Base-by-base conservation (phyloP, 768 basidiomycete species). In the Naganishia onofrii region DNA sequence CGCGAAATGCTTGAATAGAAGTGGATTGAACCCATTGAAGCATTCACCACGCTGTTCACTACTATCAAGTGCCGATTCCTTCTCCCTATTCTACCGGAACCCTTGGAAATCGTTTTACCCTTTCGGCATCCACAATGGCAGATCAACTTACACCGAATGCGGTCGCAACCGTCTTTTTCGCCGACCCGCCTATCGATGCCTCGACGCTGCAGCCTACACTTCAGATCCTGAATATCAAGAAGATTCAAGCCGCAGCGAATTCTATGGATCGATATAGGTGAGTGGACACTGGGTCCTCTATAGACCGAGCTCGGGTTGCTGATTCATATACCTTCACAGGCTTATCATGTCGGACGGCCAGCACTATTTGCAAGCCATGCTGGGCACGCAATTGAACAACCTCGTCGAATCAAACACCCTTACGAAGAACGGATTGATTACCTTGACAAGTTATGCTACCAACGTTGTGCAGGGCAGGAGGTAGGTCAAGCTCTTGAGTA, bases 341-440 rank as follows among this genome's bases (percentile, higher is more conserved):
- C 85, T 95, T 70, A 91, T 97, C 80, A 83, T 97, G 48, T 95
- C 93, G 0, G 95, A 98, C 81, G 93, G 95, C 48, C 83, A 84
- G 23, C 82, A 90, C 73, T 96, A 90, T 79, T 84, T 90, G 57
- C 96, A 97, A 80, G 88, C 90, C 29, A 97, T 99, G 96, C 84
- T 98, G 38, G 91, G 93, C 5, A 97, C 94, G 0, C 90, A 92
- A 76, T 85, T 93, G 54, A 97, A 97, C 76, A 72, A 83, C 8
- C 82, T 92, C 73, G 88, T 94, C 17, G 85, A 88, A 19, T 83
- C 87, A 0, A 86, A 87, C 7, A 76, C 82, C 0, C 83, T 97
- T 38, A 81, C 82, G 44, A 91, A 88, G 76, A 84, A 90, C 76
- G 84, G 87, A 0, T 81, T 98, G 26, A 86, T 89, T 46, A 84